Evolutionary conservation across 768 basidiomycete genomes (phyloP), one percentile per base, ranked within the genome.

Genomic region (Dacryopinax primogenitus): DNA sequence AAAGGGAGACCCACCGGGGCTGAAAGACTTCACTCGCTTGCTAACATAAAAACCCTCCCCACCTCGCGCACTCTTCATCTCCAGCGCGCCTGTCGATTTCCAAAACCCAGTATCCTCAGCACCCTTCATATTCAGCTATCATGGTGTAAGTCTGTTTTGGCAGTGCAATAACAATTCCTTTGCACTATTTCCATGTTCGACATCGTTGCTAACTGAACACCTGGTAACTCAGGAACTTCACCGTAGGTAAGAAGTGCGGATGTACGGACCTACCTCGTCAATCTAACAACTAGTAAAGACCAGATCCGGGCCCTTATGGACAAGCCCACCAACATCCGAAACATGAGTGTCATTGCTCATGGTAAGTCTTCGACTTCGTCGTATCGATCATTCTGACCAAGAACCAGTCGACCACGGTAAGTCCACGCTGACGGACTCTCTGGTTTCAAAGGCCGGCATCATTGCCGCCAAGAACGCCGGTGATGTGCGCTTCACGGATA

Each of bases 381-480:
- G 34, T 36, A 66, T 44, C 34, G 32, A 21, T 21, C 34, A 65
- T 33, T 34, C 63, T 37, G 35, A 62, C 64, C 36, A 39, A 23
- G 18, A 21, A 62, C 18, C 73, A 92, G 96, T 99, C 84, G 96
- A 99, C 79, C 96, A 99, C 81, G 96, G 96, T 80, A 99, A 99
- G 79, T 99, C 96, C 65, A 99, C 96, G 72, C 86, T 99, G 71
- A 97, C 96, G 71, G 96, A 99, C 78, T 97, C 95, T 41, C 83
- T 99, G 47, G 94, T 99, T 75, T 94, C 95, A 69, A 98, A 98
- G 82, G 96, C 96, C 68, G 96, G 96, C 83, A 99, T 99, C 76
- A 97, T 99, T 72, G 95, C 96, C 67, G 79, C 81, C 44, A 80
- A 91, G 73, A 95, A 96, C 76, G 92, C 96, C 67, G 96, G 96